A percentile compares a stretch with the other conserved stretches of the same genome.
These are phyloP conservation scores for Coelastrella sp. DNA, from an alignment of 139 green algal species.

Conservation along the genomic window DNA sequence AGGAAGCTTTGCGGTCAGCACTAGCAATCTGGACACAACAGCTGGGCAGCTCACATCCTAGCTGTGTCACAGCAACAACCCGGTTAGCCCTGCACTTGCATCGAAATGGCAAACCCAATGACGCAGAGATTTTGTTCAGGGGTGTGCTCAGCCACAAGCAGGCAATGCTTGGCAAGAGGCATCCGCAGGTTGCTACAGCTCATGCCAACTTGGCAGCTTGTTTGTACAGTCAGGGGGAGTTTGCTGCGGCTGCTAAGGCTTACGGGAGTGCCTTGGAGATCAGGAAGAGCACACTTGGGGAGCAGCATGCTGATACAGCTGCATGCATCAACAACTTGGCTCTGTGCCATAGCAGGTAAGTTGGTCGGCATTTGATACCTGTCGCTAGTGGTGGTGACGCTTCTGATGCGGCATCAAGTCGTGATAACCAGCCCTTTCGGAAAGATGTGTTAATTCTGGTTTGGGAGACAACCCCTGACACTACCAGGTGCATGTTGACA, in stretches of 20 bases:
- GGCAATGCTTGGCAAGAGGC: slow-evolving; percentile 29
- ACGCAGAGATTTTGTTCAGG: slow-evolving; percentile 45
- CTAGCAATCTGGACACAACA: slow-evolving; percentile 10
- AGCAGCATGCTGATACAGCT: slow-evolving; percentile 37
- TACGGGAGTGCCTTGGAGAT: slow-evolving; percentile 24
- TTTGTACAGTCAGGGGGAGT: slow-evolving; percentile 21
- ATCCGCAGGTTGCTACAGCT: slow-evolving; percentile 30
- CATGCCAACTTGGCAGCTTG: slow-evolving; percentile 32
- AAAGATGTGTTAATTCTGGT: too few species aligned
- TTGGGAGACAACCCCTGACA: too few species aligned
- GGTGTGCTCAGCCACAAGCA: slow-evolving; percentile 37
- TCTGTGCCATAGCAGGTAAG: slow-evolving; percentile 39
- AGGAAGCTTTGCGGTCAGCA: background rate
- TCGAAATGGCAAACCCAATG: background rate
- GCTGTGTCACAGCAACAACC: slow-evolving; percentile 6
- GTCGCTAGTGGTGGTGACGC: too few species aligned
- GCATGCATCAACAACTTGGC: slow-evolving; percentile 44
- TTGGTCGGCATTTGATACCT: too few species aligned
- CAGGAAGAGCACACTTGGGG: slow-evolving; percentile 1
- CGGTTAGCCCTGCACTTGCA: slow-evolving; percentile 22
- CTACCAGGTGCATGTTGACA: too few species aligned
- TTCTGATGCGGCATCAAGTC: too few species aligned
- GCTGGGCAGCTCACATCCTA: slow-evolving; percentile 31
- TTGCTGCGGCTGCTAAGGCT: slow-evolving; percentile 1
- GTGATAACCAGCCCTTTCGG: too few species aligned